A percentile compares a stretch with the other conserved stretches of the same genome.
phyloP scores from a whole-genome alignment of 2,329 filamentous ascomycete species.

The Fusarium nanum region DNA sequence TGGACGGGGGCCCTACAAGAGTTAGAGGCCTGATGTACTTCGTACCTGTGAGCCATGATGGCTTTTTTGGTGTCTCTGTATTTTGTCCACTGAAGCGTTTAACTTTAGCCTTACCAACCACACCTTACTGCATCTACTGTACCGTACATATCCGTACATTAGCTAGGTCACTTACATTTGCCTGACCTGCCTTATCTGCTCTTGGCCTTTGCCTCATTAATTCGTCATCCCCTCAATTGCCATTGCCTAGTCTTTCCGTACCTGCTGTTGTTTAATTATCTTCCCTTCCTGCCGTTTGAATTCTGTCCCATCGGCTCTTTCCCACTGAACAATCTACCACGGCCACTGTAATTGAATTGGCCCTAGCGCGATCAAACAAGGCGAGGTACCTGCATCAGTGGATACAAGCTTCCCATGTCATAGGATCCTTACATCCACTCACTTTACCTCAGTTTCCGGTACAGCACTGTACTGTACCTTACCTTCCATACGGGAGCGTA shows the following conservation, averaged over 20 bases:
- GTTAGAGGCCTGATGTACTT: not conserved
- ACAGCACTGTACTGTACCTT: not conserved
- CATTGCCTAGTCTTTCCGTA: not conserved
- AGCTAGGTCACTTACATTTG: slow-evolving; percentile 8
- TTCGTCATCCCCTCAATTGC: slow-evolving; percentile 31
- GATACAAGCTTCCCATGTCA: slow-evolving; percentile 33
- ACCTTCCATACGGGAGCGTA: not conserved
- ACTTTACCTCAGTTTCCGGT: slow-evolving; percentile 11
- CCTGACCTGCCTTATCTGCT: slow-evolving; percentile 22
- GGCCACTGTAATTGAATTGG: slow-evolving; percentile 24
- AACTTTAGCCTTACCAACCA: slow-evolving; percentile 12
- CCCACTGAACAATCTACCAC: slow-evolving; percentile 10
- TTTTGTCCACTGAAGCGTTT: slow-evolving; percentile 8
- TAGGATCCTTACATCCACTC: slow-evolving; percentile 15
- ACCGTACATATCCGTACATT: slow-evolving; percentile 9
- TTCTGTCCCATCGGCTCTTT: slow-evolving; percentile 24
- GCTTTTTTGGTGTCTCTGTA: slow-evolving; percentile 6
- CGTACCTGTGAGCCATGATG: slow-evolving; percentile 21
- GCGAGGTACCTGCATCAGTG: slow-evolving; percentile 44
- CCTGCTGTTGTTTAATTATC: slow-evolving; percentile 3
- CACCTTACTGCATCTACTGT: slow-evolving; percentile 14
- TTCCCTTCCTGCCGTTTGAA: slow-evolving; percentile 28
- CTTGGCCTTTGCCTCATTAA: slow-evolving; percentile 33
- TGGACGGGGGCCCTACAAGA: slow-evolving; percentile 31
- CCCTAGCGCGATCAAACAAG: slow-evolving; percentile 45